These are phyloP conservation scores for Mortierella sp. DNA, from an alignment of 371 early-diverging fungal species.

Conservation along the genomic window DNA sequence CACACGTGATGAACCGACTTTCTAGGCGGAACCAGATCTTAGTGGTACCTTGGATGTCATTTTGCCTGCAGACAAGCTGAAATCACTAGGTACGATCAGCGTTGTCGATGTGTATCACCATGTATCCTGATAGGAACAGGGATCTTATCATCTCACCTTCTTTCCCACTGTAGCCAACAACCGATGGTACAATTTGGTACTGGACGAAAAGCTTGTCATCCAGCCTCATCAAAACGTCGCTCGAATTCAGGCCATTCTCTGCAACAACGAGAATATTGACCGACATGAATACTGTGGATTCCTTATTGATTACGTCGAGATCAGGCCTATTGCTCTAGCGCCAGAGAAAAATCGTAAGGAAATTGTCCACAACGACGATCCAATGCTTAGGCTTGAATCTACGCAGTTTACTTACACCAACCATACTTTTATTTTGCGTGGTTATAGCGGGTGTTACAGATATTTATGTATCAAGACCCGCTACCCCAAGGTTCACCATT, in stretches of 20 bases:
- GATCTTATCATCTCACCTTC: no score
- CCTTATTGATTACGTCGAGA: slow-evolving; percentile 41
- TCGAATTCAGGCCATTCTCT: slow-evolving; percentile 21
- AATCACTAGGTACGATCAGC: slow-evolving; percentile 18
- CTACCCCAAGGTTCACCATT: slow-evolving; percentile 21
- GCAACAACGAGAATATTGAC: slow-evolving; percentile 32
- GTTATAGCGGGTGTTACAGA: slow-evolving; percentile 21
- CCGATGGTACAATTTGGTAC: slow-evolving; percentile 35
- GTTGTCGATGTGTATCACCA: no score
- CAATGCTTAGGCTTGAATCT: neutral
- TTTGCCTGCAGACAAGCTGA: slow-evolving; percentile 27
- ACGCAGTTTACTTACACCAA: neutral
- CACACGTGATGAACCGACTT: neutral
- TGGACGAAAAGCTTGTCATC: slow-evolving; percentile 42
- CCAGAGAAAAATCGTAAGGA: slow-evolving; percentile 22
- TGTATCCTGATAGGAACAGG: no score
- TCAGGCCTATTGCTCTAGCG: slow-evolving; percentile 20
- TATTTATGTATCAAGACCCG: slow-evolving; percentile 18
- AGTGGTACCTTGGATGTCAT: slow-evolving; percentile 48
- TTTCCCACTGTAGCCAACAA: slow-evolving; percentile 15
- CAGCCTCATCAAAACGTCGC: slow-evolving; percentile 32
- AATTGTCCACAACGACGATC: neutral
- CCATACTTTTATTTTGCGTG: neutral
- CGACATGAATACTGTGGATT: slow-evolving; percentile 36
- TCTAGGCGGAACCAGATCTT: slow-evolving; percentile 47